These are phyloP conservation scores for Prunus mira DNA, from an alignment of 306 rosid genomes.

Conservation along the genomic window DNA sequence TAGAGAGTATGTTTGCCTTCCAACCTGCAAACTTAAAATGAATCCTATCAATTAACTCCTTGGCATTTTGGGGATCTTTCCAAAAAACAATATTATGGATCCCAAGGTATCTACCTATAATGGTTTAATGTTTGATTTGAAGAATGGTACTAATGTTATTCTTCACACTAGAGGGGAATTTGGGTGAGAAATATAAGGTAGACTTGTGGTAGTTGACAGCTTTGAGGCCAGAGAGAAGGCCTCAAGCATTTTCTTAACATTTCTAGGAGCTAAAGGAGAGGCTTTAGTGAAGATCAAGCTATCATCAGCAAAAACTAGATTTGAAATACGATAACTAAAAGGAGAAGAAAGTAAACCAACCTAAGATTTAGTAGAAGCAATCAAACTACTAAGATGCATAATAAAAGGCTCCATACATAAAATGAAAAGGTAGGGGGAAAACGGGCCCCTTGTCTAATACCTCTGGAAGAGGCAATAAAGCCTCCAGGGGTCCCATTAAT, in stretches of 20 bases:
- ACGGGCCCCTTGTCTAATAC: not conserved
- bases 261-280: not conserved
- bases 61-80: not conserved
- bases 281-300: not conserved
- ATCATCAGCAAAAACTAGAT: not conserved
- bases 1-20: not conserved
- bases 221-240: not conserved
- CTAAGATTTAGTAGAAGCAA: not conserved
- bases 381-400: not conserved
- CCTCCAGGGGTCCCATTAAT: not conserved
- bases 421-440: not conserved
- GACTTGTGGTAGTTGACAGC: not conserved
- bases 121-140: not conserved
- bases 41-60: not conserved
- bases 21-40: not conserved
- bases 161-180: not conserved
- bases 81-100: not conserved
- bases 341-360: not conserved
- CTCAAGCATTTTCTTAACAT: not conserved
- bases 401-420: not conserved
- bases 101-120: not conserved
- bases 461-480: not conserved
- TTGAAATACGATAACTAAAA: not conserved
- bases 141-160: not conserved
- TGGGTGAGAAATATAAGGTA: not conserved